phyloP scores from a whole-genome alignment of 192 early-diverging fungal genomes.

The Gamsiella multidivaricata region DNA sequence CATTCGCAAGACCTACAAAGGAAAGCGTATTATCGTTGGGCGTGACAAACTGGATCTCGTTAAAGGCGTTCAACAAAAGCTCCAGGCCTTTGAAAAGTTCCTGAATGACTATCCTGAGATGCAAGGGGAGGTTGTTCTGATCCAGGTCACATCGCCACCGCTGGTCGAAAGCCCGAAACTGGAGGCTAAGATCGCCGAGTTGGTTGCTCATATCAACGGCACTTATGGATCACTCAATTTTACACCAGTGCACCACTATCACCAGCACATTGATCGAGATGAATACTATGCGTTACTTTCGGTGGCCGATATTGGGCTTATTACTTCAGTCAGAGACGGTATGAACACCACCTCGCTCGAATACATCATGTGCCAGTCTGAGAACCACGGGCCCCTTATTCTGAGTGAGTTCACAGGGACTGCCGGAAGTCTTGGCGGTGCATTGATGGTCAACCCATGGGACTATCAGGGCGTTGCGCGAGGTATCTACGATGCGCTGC shows the following conservation, averaged over 20 bases:
- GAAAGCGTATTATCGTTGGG: constrained; percentile 94
- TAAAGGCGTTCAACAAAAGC: constrained; percentile 94
- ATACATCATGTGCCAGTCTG: constrained; percentile 92
- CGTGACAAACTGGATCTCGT: constrained; percentile 95
- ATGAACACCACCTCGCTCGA: constrained; percentile 98
- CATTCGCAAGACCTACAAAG: constrained; percentile 86
- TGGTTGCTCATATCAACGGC: constrained; percentile 92
- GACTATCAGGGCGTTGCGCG: constrained; percentile 81
- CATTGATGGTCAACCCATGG: constrained; percentile 92
- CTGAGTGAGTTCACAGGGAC: constrained; percentile 98
- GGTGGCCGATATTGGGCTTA: constrained; percentile 92
- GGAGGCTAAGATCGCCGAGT: constrained; percentile 87
- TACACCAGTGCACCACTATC: constrained; percentile 91
- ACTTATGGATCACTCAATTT: constrained; percentile 94
- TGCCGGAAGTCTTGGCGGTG: constrained; percentile 80
- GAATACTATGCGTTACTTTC: constrained; percentile 96
- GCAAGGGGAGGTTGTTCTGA: constrained; percentile 84
- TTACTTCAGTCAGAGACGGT: constrained; percentile 93
- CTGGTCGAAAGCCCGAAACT: constrained; percentile 70
- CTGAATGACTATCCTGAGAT: constrained; percentile 91
- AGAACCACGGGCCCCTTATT: constrained; percentile 88
- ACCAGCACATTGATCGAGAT: constrained; percentile 91
- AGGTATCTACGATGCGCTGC: constrained; percentile 79
- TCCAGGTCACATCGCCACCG: constrained; percentile 96
- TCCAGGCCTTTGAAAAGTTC: constrained; percentile 94